These are phyloP conservation scores for Fusarium penzigii DNA, from an alignment of 2,329 filamentous ascomycete genomes.

Conservation along the genomic window DNA sequence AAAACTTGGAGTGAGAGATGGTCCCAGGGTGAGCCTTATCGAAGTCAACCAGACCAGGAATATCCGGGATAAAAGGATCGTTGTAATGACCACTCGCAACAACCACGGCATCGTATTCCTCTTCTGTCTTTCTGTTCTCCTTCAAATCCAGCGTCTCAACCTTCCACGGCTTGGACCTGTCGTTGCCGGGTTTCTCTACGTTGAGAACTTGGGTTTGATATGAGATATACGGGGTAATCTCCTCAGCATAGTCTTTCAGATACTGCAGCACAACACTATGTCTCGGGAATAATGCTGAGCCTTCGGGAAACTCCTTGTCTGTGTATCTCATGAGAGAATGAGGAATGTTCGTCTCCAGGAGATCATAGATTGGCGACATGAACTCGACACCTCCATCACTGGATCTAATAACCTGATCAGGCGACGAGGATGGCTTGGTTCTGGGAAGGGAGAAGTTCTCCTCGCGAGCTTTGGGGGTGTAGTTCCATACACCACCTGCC, in stretches of 20 bases:
- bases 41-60: conserved; percentile 56
- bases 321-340: conserved; percentile 70
- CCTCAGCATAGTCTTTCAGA: conserved; percentile 62
- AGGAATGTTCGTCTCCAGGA: conserved; percentile 76
- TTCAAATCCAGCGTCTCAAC: conserved; percentile 39
- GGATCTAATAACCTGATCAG: conserved; percentile 46
- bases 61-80: conserved; percentile 59
- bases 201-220: conserved; percentile 64
- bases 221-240: conserved; percentile 57
- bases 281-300: conserved; percentile 65
- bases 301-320: conserved; percentile 58
- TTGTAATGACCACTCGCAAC: conserved; percentile 65
- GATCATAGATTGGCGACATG: conserved; percentile 70
- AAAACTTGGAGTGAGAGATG: conserved; percentile 69
- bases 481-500: conserved; percentile 74
- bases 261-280: conserved; percentile 66
- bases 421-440: conserved; percentile 30
- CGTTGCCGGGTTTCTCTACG: conserved; percentile 25
- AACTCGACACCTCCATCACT: conserved; percentile 47
- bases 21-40: conserved; percentile 48
- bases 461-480: conserved; percentile 42
- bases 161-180: conserved; percentile 41
- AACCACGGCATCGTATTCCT: conserved; percentile 61
- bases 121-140: conserved; percentile 19
- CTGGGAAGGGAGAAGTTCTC: conserved; percentile 32